phyloP scores from a whole-genome alignment of 2,329 filamentous ascomycete species.

The Rhinocladiella mackenziei region DNA sequence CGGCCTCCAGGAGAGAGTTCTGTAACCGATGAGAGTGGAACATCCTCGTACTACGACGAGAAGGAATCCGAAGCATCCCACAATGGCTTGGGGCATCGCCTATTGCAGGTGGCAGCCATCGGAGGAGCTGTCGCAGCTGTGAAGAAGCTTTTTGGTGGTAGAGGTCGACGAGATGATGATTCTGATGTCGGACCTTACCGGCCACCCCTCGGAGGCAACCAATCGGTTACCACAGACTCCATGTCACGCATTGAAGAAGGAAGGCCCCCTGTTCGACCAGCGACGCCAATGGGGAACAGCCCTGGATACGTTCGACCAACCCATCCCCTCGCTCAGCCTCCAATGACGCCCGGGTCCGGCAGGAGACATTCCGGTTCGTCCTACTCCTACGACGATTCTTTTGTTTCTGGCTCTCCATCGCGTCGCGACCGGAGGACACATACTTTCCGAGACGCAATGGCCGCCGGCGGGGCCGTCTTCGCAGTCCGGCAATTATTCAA shows the following conservation, averaged over 20 bases:
- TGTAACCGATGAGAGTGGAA: slow-evolving; percentile 37
- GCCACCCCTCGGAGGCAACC: slow-evolving; percentile 48
- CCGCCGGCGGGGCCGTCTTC: slow-evolving; percentile 66
- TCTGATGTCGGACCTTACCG: slow-evolving; percentile 52
- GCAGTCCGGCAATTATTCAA: slow-evolving; percentile 56
- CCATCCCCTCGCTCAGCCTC: slow-evolving; percentile 32
- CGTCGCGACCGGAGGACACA: slow-evolving; percentile 43
- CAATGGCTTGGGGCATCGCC: slow-evolving; percentile 58
- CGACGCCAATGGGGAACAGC: slow-evolving; percentile 35
- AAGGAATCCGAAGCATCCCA: slow-evolving; percentile 57
- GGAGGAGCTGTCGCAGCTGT: slow-evolving; percentile 61
- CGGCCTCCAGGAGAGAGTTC: slow-evolving; percentile 42
- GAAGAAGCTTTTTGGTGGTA: slow-evolving; percentile 56
- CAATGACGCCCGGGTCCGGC: slow-evolving; percentile 30
- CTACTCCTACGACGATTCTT: slow-evolving; percentile 40
- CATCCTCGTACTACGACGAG: slow-evolving; percentile 60
- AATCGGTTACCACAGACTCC: slow-evolving; percentile 46
- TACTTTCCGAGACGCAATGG: slow-evolving; percentile 55
- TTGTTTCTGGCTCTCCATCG: slow-evolving; percentile 35
- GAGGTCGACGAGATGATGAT: slow-evolving; percentile 51
- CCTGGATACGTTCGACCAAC: slow-evolving; percentile 29
- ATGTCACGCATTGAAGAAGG: slow-evolving; percentile 51
- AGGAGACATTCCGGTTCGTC: slow-evolving; percentile 27
- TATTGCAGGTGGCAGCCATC: slow-evolving; percentile 59
- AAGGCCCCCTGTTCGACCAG: slow-evolving; percentile 47